These are phyloP conservation scores for Tricholoma hemisulphureum DNA, from an alignment of 768 basidiomycete species.

Conservation along the genomic window DNA sequence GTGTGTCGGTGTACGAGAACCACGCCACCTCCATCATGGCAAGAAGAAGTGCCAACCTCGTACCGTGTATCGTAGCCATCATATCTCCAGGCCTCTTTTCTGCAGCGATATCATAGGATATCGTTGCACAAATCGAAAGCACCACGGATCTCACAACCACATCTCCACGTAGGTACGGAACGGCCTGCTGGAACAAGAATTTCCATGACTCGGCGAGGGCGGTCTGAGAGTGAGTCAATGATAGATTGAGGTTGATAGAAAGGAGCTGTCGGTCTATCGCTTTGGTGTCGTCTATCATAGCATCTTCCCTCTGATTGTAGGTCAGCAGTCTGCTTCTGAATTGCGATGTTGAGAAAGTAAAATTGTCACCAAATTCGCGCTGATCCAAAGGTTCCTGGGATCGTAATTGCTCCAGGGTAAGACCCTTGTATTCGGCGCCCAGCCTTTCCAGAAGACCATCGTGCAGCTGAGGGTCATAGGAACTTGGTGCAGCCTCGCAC, in stretches of 20 bases:
- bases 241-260: constrained; percentile 85
- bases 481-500: constrained; percentile 64
- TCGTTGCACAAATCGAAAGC: constrained; percentile 55
- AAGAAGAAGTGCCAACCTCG: constrained; percentile 70
- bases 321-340: constrained; percentile 61
- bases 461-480: constrained; percentile 72
- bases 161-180: constrained; percentile 65
- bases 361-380: constrained; percentile 79
- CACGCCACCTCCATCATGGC: constrained; percentile 78
- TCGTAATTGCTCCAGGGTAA: constrained; percentile 65
- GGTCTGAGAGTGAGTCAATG: constrained; percentile 76
- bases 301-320: constrained; percentile 39
- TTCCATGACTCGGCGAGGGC: constrained; percentile 79
- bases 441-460: constrained; percentile 55
- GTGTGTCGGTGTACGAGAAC: constrained; percentile 60
- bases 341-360: constrained; percentile 64
- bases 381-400: constrained; percentile 59
- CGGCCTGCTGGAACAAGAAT: constrained; percentile 59
- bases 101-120: constrained; percentile 63
- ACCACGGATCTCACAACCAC: constrained; percentile 52
- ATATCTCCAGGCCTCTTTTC: constrained; percentile 80
- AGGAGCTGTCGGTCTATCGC: constrained; percentile 57
- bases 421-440: constrained; percentile 50
- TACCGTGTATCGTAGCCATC: constrained; percentile 78
- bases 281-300: constrained; percentile 42